These are phyloP conservation scores for Arabidopsis arenosa DNA, from an alignment of 345 rosid species.

Conservation along the genomic window DNA sequence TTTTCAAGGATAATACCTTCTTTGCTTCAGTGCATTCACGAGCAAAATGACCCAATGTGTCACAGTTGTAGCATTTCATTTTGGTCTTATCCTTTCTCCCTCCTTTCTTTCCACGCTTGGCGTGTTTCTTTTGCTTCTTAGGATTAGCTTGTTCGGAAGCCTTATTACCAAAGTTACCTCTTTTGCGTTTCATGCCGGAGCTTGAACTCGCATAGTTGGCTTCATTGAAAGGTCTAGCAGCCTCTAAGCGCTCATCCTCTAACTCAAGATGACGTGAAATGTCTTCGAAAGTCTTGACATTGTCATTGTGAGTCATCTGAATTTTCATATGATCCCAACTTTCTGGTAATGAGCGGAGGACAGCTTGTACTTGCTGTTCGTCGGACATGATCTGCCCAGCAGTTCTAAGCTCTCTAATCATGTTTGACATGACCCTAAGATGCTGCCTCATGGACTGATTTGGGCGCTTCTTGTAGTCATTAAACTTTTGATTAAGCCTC, in stretches of 20 bases:
- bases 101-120: background rate
- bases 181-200: background rate
- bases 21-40: slow-evolving; percentile 24
- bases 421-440: too few species aligned
- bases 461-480: slow-evolving; percentile 12
- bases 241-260: slow-evolving; percentile 9
- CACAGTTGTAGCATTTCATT: slow-evolving; percentile 14
- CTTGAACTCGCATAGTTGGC: background rate
- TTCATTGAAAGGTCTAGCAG: background rate
- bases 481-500: slow-evolving; percentile 13
- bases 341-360: slow-evolving; percentile 1
- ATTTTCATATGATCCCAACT: slow-evolving; percentile 14
- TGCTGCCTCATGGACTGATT: too few species aligned
- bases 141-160: background rate
- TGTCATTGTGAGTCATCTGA: background rate
- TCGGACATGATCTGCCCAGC: too few species aligned
- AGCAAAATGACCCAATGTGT: slow-evolving; percentile 23
- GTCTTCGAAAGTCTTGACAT: background rate
- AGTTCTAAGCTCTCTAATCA: too few species aligned
- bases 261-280: slow-evolving; percentile 25
- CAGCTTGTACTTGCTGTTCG: background rate
- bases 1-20: background rate
- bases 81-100: slow-evolving; percentile 5
- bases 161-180: background rate
- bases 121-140: background rate